Evolutionary conservation across 257 asterid species (phyloP), one percentile per base, ranked within the genome.

Genomic region (Oldenlandia corymbosa): DNA sequence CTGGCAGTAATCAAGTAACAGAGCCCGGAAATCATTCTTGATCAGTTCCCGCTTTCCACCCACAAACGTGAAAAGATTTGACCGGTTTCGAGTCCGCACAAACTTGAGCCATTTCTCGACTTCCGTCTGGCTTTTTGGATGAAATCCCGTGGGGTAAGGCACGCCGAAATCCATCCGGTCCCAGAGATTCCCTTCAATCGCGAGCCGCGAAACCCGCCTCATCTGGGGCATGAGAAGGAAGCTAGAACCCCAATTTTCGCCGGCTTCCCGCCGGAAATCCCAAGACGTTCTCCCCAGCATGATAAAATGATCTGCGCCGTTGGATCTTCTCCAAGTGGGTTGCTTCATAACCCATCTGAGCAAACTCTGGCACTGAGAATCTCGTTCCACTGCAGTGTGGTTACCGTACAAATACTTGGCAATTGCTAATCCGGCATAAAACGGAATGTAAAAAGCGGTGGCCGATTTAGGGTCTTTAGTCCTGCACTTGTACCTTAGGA

Each of bases 81-180:
- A 28, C 1, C 97, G 77, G 0, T 75, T 75, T 14, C 74, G 60
- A 10, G 62, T 65, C 52, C 88, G 78, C 3, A 81, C 78, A 69
- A 75, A 88, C 10, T 59, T 72, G 28, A 81, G 95, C 97, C 97
- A 91, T 5, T 75, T 58, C 10, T 27, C 37, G 2, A 85, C 63
- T 20, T 54, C 62, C 5, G 75, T 65, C 7, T 16, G 61, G 0
- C 91, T 75, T 27, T 79, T 82, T 58, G 97, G 96, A 81, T 91
- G 97, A 72, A 90, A 90, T 62, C 95, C 96, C 12, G 88, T 82
- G 32, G 96, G 97, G 61, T 90, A 90, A 21, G 97, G 97, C 4
- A 91, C 94, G 49, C 84, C 66, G 7, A 91, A 75, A 39, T 91
- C 97, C 78, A 65, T 74, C 7, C 76, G 76, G 28, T 88, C 97